Evolutionary conservation across 1,284 basidiomycete genomes (phyloP), one percentile per base, ranked within the genome.

Genomic region (Austroboletus rostrupii): DNA sequence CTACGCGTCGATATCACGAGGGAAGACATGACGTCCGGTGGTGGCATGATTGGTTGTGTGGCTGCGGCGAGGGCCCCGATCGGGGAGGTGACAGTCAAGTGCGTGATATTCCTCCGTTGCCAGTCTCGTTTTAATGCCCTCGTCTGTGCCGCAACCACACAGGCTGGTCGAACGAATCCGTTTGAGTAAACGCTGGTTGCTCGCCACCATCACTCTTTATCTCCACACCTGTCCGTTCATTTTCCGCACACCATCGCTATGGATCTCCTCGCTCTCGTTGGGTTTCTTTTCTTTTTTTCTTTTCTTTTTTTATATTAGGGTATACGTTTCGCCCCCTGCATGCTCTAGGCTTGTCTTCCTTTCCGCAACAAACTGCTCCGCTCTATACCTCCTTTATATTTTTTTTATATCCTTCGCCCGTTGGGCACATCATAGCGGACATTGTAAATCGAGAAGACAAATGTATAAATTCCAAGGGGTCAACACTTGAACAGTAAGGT

Each of bases 21-120:
- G 61, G 55, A 26, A 48, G 45, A 19, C 58, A 67, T 12, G 68
- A 69, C 49, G 69, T 73, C 21, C 71, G 77, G 52, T 90, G 87
- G 87, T 90, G 87, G 87, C 87, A 88, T 59, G 87, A 90, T 46
- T 87, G 85, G 85, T 64, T 90, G 54, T 90, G 87, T 63, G 87
- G 87, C 10, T 88, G 85, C 56, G 72, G 79, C 19, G 87, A 88
- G 61, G 81, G 81, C 9, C 69, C 76, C 9, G 82, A 87, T 64
- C 74, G 84, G 23, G 83, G 80, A 47, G 85, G 84, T 12, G 81
- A 88, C 48, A 67, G 77, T 55, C 87, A 90, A 77, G 87, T 84
- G 59, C 46, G 75, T 35, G 23, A n/a, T 9, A 26, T 20, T 28
- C 16, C n/a, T 9, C 16, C 35, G n/a, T 19, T 17, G n/a, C 11